These are phyloP conservation scores for Haplosporangium gracile DNA, from an alignment of 192 early-diverging fungal genomes.

Conservation along the genomic window DNA sequence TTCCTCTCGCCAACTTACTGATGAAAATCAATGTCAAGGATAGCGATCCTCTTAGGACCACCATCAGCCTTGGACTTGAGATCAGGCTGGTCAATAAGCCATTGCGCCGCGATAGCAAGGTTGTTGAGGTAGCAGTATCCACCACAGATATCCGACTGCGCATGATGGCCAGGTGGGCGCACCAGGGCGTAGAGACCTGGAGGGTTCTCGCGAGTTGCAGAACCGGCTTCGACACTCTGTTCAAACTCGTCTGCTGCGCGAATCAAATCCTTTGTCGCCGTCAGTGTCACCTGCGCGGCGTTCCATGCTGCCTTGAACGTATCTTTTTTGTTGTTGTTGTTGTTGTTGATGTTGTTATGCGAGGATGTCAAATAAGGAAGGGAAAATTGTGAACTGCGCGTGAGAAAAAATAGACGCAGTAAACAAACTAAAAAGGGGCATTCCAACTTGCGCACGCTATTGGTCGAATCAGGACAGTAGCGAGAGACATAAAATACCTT, in stretches of 20 bases:
- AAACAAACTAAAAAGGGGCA: not conserved
- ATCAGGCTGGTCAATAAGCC: slow-evolving; percentile 59
- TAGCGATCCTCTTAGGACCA: slow-evolving; percentile 58
- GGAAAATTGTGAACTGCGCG: not conserved
- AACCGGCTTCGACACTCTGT: slow-evolving; percentile 14
- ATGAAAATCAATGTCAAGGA: slow-evolving; percentile 70
- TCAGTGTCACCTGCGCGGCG: slow-evolving; percentile 75
- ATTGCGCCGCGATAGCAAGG: slow-evolving; percentile 61
- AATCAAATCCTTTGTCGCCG: slow-evolving; percentile 67
- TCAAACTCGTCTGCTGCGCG: slow-evolving; percentile 48
- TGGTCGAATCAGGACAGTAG: not conserved
- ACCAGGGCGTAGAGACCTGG: slow-evolving; percentile 66
- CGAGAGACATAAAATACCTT: slow-evolving; percentile 40
- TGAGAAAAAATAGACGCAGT: not conserved
- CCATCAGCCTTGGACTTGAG: slow-evolving; percentile 31
- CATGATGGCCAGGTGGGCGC: slow-evolving; percentile 73
- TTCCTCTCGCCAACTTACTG: slow-evolving; percentile 53
- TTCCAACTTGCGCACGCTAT: not conserved
- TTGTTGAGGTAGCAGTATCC: slow-evolving; percentile 72
- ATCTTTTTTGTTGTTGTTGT: slow-evolving; percentile 34
- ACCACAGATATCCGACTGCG: slow-evolving; percentile 63
- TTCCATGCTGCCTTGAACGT: slow-evolving; percentile 75
- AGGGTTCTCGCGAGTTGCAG: slow-evolving; percentile 52
- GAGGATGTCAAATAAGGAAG: not conserved
- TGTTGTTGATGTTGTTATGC: not conserved